Evolutionary conservation across 75 land plant species (phyloP).

Genomic region (Larix kaempferi): DNA sequence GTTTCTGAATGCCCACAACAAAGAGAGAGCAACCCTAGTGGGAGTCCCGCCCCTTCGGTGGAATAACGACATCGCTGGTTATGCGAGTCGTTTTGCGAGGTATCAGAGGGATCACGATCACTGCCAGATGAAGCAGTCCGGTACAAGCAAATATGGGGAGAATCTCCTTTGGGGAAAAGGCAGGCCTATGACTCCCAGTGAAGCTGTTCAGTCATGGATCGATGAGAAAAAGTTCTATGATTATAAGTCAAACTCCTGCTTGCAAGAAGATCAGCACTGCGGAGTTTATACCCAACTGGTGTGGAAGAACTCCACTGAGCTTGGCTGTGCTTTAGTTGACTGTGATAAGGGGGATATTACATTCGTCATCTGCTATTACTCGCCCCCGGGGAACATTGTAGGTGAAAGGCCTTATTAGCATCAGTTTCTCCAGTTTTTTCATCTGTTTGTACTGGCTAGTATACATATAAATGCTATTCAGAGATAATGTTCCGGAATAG

Average conservation of each 20-base stretch:
- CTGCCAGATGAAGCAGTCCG: conserved; percentile 33
- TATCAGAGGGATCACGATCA: conserved; percentile 23
- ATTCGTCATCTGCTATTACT: conserved; percentile 39
- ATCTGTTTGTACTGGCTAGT: too few relatives aligned
- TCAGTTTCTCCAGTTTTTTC: too few relatives aligned
- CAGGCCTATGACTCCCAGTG: conserved; percentile 14
- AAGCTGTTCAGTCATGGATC: conserved; percentile 51
- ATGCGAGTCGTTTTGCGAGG: conserved; percentile 23
- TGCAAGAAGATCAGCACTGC: conserved; percentile 24
- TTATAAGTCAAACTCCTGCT: conserved; percentile 31
- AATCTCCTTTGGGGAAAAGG: conserved; percentile 36
- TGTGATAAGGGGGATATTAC: conserved; percentile 24
- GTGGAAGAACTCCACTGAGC: conserved; percentile 39
- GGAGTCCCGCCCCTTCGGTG: conserved; percentile 36
- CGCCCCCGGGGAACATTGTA: conserved; percentile 43
- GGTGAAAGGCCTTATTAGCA: conserved; percentile 47
- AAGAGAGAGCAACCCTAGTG: conserved; percentile 32
- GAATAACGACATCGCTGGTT: conserved; percentile 27
- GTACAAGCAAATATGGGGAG: conserved; percentile 29
- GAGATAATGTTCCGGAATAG: conserved; percentile 13
- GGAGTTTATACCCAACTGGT: conserved; percentile 54
- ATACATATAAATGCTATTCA: conserved; percentile 2
- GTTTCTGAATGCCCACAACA: conserved; percentile 41
- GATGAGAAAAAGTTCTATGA: conserved; percentile 32
- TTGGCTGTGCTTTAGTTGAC: conserved; percentile 43